phyloP scores from a whole-genome alignment of 2,329 filamentous ascomycete genomes.

The Pseudogymnoascus sp. region DNA sequence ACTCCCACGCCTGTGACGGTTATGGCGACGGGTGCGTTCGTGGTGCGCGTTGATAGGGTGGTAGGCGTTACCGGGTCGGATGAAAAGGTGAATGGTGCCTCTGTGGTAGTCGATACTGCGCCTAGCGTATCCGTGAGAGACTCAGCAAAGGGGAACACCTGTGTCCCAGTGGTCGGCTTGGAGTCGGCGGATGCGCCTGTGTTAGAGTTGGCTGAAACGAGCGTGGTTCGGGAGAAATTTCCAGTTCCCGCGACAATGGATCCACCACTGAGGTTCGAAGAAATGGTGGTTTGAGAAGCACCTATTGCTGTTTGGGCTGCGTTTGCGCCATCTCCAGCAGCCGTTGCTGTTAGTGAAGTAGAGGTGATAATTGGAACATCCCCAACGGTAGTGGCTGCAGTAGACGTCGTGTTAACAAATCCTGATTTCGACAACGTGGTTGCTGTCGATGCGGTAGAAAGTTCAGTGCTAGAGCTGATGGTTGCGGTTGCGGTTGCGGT shows the following conservation, averaged over 20 bases:
- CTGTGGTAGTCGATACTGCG: not conserved
- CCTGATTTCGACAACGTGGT: not conserved
- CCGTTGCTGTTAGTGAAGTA: constrained; percentile 10
- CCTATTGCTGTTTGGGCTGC: not conserved
- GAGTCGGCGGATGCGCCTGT: not conserved
- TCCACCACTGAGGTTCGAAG: not conserved
- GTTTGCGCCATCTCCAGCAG: not conserved
- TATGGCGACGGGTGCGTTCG: not conserved
- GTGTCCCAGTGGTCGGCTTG: not conserved
- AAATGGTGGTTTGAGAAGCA: not conserved
- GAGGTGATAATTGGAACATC: constrained; percentile 4
- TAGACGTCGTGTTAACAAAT: not conserved
- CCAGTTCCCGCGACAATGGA: not conserved
- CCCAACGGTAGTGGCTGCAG: not conserved
- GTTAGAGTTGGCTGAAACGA: not conserved
- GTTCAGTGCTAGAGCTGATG: not conserved
- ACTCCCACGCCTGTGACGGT: not conserved
- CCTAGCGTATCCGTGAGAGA: not conserved
- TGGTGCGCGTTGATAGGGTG: not conserved
- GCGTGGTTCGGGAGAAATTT: not conserved
- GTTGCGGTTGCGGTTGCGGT: not conserved
- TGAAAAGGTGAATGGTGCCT: not conserved
- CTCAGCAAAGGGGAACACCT: not conserved
- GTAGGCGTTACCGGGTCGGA: not conserved
- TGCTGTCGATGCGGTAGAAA: not conserved